Percentiles rank a stretch among this genome's conserved stretches.
Conservation (phyloP, 805 yeast species). For the Candida yuanshanica region DNA sequence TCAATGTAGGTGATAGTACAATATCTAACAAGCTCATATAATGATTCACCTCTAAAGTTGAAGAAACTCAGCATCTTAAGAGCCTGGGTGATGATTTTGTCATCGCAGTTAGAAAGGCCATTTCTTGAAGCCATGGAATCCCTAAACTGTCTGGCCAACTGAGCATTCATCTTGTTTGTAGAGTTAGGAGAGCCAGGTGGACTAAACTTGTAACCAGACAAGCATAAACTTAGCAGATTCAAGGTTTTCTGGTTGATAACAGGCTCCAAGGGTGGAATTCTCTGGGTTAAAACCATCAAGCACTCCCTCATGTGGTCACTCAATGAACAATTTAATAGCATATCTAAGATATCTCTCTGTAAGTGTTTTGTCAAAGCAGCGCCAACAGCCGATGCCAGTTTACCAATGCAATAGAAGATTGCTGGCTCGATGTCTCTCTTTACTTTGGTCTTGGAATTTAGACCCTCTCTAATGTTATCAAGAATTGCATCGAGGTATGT, state of each 20-base stretch:
- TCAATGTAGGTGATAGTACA: constrained; percentile 83
- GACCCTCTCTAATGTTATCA: constrained; percentile 75
- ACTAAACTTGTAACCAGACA: constrained; percentile 75
- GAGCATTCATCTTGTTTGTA: constrained; percentile 45
- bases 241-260: constrained; percentile 67
- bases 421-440: constrained; percentile 79
- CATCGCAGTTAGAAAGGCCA: constrained; percentile 43
- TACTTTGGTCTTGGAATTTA: constrained; percentile 42
- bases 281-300: constrained; percentile 55
- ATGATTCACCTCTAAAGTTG: constrained; percentile 65
- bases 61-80: constrained; percentile 71
- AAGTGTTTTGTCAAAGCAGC: constrained; percentile 88
- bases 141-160: constrained; percentile 73
- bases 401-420: constrained; percentile 82
- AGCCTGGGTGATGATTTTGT: constrained; percentile 63
- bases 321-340: constrained; percentile 76
- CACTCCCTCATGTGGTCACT: constrained; percentile 81
- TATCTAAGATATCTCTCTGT: constrained; percentile 72
- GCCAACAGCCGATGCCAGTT: constrained; percentile 83
- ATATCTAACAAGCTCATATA: constrained; percentile 82
- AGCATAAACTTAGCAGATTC: constrained; percentile 63
- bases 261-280: constrained; percentile 76
- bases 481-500: constrained; percentile 86
- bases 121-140: constrained; percentile 67
- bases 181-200: constrained; percentile 81